Evolutionary conservation across 257 asterid species (phyloP).

Genomic region (Pogostemon cablin): DNA sequence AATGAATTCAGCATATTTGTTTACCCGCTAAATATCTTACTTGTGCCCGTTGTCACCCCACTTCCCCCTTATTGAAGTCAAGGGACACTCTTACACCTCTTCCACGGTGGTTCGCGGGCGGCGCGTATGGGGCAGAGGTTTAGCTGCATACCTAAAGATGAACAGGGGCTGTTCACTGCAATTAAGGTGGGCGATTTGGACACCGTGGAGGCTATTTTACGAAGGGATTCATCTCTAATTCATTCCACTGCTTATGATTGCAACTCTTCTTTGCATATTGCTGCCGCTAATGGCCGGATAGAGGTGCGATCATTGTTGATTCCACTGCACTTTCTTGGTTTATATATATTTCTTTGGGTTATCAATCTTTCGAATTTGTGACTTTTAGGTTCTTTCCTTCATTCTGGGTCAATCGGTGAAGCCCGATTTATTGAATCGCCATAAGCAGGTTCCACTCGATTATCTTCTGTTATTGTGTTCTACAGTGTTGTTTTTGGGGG

Average conservation of each 20-base stretch:
- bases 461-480: not conserved
- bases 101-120: slow-evolving; percentile 47
- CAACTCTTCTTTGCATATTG: slow-evolving; percentile 77
- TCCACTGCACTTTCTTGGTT: not conserved
- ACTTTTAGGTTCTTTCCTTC: slow-evolving; percentile 61
- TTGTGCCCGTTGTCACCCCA: no score
- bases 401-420: slow-evolving; percentile 65
- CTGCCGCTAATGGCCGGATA: slow-evolving; percentile 92
- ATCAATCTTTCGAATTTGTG: slow-evolving; percentile 17
- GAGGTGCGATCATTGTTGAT: slow-evolving; percentile 52
- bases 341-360: not conserved
- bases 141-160: slow-evolving; percentile 68
- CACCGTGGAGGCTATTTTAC: slow-evolving; percentile 49
- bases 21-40: no score
- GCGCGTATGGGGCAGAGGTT: slow-evolving; percentile 81
- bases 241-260: slow-evolving; percentile 62
- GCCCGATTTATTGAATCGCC: slow-evolving; percentile 81
- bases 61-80: not conserved
- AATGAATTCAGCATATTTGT: no score
- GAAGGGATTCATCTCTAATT: slow-evolving; percentile 48
- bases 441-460: slow-evolving; percentile 61
- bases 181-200: slow-evolving; percentile 74
- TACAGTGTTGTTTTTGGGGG: not conserved
- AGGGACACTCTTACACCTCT: slow-evolving; percentile 34
- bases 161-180: slow-evolving; percentile 66